A percentile compares a stretch with the other conserved stretches of the same genome.
These are phyloP conservation scores for Alnus rubra DNA, from an alignment of 306 rosid genomes.

Conservation along the genomic window DNA sequence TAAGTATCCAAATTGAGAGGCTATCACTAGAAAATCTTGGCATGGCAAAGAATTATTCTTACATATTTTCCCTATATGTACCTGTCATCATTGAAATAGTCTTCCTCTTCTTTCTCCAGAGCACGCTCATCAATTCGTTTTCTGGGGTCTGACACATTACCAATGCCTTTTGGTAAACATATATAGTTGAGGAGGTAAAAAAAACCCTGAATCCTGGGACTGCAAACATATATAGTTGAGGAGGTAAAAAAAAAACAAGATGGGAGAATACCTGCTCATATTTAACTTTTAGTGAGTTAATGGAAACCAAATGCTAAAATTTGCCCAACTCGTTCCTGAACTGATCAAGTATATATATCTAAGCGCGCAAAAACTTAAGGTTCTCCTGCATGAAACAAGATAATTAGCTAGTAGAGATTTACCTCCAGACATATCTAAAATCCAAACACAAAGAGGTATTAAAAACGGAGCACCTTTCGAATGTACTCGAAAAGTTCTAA, in stretches of 20 bases:
- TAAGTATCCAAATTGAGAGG: constrained; percentile 26
- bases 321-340: constrained; percentile 79
- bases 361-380: constrained; percentile 62
- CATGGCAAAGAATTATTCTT: constrained; percentile 9
- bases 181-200: too few relatives aligned
- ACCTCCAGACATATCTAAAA: too few relatives aligned
- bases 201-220: too few relatives aligned
- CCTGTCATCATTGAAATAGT: constrained; percentile 92
- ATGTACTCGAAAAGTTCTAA: too few relatives aligned
- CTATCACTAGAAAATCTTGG: constrained; percentile 7
- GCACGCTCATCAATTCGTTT: too few relatives aligned
- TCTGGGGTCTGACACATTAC: constrained; percentile 54
- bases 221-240: constrained; percentile 41
- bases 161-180: constrained; percentile 50
- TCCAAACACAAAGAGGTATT: too few relatives aligned
- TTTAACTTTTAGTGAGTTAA: constrained; percentile 73
- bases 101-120: constrained; percentile 98
- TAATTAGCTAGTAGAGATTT: constrained; percentile 14
- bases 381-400: constrained; percentile 62
- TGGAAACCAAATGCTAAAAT: constrained; percentile 63
- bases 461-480: too few relatives aligned
- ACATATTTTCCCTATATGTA: constrained; percentile 24
- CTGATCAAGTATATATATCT: constrained; percentile 70
- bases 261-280: constrained; percentile 79
- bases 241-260: constrained; percentile 9